Base-by-base conservation (phyloP, 169 alveolate species). In the Plasmodium inui region DNA sequence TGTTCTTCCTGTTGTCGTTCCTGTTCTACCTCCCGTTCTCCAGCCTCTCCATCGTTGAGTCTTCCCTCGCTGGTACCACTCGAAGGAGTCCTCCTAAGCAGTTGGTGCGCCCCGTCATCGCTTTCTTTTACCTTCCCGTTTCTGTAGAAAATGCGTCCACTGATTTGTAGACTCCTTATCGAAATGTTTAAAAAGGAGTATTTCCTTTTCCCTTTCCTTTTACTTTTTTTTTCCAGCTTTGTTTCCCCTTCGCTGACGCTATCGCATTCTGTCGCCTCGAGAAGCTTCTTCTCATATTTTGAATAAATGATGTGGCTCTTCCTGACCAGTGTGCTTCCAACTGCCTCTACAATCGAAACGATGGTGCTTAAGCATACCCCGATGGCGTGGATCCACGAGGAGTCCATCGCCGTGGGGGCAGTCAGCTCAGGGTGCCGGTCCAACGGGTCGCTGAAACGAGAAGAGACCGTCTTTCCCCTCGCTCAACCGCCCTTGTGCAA, bases 131-230 rank as follows among this genome's bases (percentile, higher is more conserved):
- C 70, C 28, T 57, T 83, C 46, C 41, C 73, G 41, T 30, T 83
- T 32, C 73, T 39, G 28, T 67, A 34, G 44, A 28, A 30, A 7
- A 34, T 67, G 28, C 41, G 28, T 61, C 72, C 44, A 30, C 81
- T 57, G 72, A 17, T 61, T 83, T 83, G 92, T 61, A 83, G 34
- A 57, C 80, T 83, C 28, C 19, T 37, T 19, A 83, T 57, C 73
- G 92, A 83, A 61, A 83, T 83, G 28, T 83, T 83, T n/a, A 83
- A 57, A 83, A 83, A 83, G 30, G 92, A 83, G 22, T 67, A 57
- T 17, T 26, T 61, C 72, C 46, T 67, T 67, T 39, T 41, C 32
- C 39, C 55, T 30, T 81, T 37, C 72, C 28, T 67, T 67, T 39
- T 41, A n/a, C 67, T 82, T 53, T 81, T 37, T 44, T 50, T 46